Evolutionary conservation across 768 basidiomycete species (phyloP), one percentile per base, ranked within the genome.

Genomic region (Kwoniella shandongensis): DNA sequence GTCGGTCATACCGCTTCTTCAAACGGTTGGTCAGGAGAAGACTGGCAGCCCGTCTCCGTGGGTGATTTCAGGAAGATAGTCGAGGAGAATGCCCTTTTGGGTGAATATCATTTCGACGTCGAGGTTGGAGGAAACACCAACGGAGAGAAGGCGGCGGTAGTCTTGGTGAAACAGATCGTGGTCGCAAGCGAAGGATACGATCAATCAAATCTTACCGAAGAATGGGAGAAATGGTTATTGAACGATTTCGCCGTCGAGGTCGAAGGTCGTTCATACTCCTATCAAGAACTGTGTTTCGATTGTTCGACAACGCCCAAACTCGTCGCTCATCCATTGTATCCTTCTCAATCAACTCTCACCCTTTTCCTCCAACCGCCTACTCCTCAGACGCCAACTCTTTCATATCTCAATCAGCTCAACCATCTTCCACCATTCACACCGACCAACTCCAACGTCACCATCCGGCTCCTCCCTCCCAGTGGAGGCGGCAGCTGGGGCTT

Each of bases 161-260:
- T 89, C 20, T 85, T 91, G 65, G 74, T 92, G 29, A 88, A 91
- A 78, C 89, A 88, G 70, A 68, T 92, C 42, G 78, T 87, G 11
- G 82, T 70, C n/a, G 62, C 63, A 18, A 51, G 30, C 13, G 67
- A 68, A 41, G 63, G 68, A n/a, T 60, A 51, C 4, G 63, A 57
- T 3, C 56, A 58, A 13, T 41, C 42, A 1, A n/a, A n/a, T 13
- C 32, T 13, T 6, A 49, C 57, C 3, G 50, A 61, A n/a, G 60
- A 63, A 42, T 75, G 74, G 74, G 62, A 62, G 35, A 25, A 54
- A 20, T 70, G 69, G 69, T 42, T 75, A 17, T 53, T 67, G 57
- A 54, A 69, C n/a, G 67, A 67, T 26, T 53, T 67, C 10, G 38
- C 51, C n/a, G 44, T 69, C 3, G 72, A 72, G 17, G 40, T 69